phyloP scores from a whole-genome alignment of 257 asterid genomes.

The Paulownia fortunei region DNA sequence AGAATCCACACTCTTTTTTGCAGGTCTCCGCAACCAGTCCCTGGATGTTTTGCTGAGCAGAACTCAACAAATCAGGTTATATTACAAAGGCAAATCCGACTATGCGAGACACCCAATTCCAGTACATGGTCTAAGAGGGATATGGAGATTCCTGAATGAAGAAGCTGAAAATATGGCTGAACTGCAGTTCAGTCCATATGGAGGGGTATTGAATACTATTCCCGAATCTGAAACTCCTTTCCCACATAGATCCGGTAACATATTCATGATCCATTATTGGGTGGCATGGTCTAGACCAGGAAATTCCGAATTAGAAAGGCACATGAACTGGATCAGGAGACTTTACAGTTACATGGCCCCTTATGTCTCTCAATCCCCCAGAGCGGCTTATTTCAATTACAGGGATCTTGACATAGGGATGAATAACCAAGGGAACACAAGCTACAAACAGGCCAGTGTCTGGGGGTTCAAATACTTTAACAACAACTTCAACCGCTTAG shows the following conservation, averaged over 20 bases:
- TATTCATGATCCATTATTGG: conserved; percentile 27
- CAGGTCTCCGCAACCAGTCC: background rate
- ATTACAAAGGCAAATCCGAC: conserved; percentile 32
- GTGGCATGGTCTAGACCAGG: background rate
- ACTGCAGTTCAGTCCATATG: conserved; percentile 35
- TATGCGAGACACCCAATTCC: conserved; percentile 21
- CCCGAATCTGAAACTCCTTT: conserved; percentile 38
- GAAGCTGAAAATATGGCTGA: background rate
- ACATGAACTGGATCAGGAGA: conserved; percentile 16
- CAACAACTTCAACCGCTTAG: conserved; percentile 33
- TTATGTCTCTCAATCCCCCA: conserved; percentile 30
- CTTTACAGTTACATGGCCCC: conserved; percentile 24
- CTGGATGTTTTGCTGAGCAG: conserved; percentile 22
- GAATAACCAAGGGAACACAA: conserved; percentile 9
- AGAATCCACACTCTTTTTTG: conserved; percentile 21
- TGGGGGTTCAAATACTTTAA: conserved; percentile 38
- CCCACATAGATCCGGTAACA: conserved; percentile 33
- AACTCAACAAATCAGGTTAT: background rate
- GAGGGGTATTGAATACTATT: conserved; percentile 20
- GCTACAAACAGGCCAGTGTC: conserved; percentile 17
- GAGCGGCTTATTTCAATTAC: conserved; percentile 33
- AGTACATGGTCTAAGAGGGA: background rate
- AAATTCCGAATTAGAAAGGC: background rate
- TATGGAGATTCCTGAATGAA: conserved; percentile 29
- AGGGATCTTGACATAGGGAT: conserved; percentile 31